phyloP scores from a whole-genome alignment of 768 basidiomycete species.

The Phallus indusiatus region DNA sequence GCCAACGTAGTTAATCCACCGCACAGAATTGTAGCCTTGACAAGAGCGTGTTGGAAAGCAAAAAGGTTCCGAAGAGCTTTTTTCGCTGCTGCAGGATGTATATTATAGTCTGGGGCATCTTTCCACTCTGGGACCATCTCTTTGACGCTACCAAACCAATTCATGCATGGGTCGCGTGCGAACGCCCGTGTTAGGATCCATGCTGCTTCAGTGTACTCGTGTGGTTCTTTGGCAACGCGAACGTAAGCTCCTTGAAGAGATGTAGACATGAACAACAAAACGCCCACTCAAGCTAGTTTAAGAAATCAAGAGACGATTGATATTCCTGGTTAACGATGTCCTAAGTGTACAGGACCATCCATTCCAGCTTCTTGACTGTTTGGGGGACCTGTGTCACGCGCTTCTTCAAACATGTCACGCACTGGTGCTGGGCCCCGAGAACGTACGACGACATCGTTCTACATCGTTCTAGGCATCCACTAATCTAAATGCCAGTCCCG shows the following conservation, averaged over 20 bases:
- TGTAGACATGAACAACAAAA: background rate
- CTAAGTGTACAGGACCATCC: too few relatives aligned
- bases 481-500: too few relatives aligned
- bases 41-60: constrained; percentile 12
- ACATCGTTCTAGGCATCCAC: too few relatives aligned
- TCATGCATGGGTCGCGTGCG: constrained; percentile 15
- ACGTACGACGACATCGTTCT: too few relatives aligned
- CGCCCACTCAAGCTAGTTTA: too few relatives aligned
- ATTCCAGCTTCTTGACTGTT: too few relatives aligned
- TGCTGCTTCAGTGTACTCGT: constrained; percentile 9
- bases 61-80: constrained; percentile 9
- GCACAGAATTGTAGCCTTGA: constrained; percentile 6
- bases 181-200: constrained; percentile 14
- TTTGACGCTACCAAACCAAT: constrained; percentile 14
- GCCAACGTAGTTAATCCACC: constrained; percentile 12
- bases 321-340: too few relatives aligned
- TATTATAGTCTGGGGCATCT: background rate
- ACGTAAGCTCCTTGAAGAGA: background rate
- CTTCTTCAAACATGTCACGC: too few relatives aligned
- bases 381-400: too few relatives aligned
- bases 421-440: too few relatives aligned
- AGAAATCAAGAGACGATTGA: too few relatives aligned
- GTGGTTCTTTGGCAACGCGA: background rate
- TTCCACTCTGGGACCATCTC: background rate
- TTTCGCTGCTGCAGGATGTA: background rate